phyloP scores from a whole-genome alignment of 2,329 filamentous ascomycete species.

The Hawksworthiomyces lignivorus region DNA sequence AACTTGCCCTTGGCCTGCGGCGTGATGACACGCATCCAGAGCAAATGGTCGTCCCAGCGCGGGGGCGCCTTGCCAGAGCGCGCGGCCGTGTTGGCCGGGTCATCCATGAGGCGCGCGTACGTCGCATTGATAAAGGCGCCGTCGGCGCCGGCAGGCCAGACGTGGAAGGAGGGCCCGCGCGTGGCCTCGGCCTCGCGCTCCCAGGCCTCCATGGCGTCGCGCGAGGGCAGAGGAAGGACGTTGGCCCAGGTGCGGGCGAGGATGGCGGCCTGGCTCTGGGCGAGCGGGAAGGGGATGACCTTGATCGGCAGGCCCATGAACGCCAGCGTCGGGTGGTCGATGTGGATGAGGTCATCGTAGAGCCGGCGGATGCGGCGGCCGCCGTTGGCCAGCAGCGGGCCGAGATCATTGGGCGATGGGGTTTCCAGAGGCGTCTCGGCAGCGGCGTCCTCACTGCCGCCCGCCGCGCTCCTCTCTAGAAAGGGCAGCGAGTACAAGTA shows the following conservation, averaged over 20 bases:
- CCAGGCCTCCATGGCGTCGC: constrained; percentile 61
- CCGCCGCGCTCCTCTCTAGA: constrained; percentile 35
- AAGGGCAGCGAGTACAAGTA: constrained; percentile 85
- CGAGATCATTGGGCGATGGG: constrained; percentile 21
- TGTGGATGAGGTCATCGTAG: constrained; percentile 74
- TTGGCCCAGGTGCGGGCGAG: constrained; percentile 73
- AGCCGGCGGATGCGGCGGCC: constrained; percentile 64
- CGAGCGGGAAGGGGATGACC: constrained; percentile 79
- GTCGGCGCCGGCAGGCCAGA: constrained; percentile 50
- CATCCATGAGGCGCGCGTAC: constrained; percentile 48
- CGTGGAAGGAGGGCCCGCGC: constrained; percentile 35
- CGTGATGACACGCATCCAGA: constrained; percentile 65
- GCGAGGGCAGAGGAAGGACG: constrained; percentile 54
- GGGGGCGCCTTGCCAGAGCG: constrained; percentile 59
- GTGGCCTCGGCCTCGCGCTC: constrained; percentile 51
- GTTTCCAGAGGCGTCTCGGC: not conserved
- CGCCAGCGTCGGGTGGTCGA: constrained; percentile 66
- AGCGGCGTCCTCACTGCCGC: too few species aligned
- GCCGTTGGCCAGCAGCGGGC: constrained; percentile 50
- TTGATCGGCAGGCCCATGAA: constrained; percentile 71
- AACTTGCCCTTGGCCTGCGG: constrained; percentile 66
- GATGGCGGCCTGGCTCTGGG: constrained; percentile 71
- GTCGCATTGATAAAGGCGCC: constrained; percentile 62
- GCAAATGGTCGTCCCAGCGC: constrained; percentile 61
- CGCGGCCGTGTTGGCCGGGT: constrained; percentile 26